Evolutionary conservation across 2,329 filamentous ascomycete species (phyloP).

Genomic region (Rutstroemia sp.): DNA sequence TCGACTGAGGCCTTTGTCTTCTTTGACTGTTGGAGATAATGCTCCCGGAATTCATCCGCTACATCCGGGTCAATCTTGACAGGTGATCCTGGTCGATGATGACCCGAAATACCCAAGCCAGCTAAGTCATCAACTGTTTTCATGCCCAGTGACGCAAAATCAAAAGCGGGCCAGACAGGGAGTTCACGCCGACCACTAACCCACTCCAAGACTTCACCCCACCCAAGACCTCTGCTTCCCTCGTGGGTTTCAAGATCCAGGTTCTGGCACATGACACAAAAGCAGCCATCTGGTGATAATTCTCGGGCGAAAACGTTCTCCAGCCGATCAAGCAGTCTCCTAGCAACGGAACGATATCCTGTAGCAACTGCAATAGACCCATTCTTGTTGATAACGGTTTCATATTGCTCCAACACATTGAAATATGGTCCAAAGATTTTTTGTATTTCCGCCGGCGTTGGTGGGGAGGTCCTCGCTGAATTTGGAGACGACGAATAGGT

Average conservation of each 20-base stretch:
- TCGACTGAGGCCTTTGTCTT: conserved; percentile 91
- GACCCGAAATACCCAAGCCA: conserved; percentile 46
- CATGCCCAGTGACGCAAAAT: conserved; percentile 54
- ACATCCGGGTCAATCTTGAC: conserved; percentile 86
- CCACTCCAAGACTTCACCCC: conserved; percentile 91
- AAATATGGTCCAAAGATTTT: conserved; percentile 78
- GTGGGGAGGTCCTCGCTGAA: conserved; percentile 30
- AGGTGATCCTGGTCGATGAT: conserved; percentile 48
- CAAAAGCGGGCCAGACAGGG: conserved; percentile 83
- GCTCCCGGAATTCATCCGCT: conserved; percentile 84
- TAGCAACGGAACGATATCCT: conserved; percentile 89
- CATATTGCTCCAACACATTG: conserved; percentile 78
- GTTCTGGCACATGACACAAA: conserved; percentile 71
- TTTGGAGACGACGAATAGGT: conserved; percentile 40
- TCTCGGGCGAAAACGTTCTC: conserved; percentile 94
- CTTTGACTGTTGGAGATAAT: conserved; percentile 85
- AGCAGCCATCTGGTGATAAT: conserved; percentile 77
- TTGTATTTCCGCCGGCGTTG: conserved; percentile 49
- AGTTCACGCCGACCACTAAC: conserved; percentile 84
- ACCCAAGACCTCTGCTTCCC: conserved; percentile 67
- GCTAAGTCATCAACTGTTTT: conserved; percentile 51
- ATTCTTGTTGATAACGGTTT: conserved; percentile 69
- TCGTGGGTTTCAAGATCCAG: conserved; percentile 38
- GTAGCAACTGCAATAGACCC: conserved; percentile 93
- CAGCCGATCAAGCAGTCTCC: conserved; percentile 78